Conservation (phyloP, 2,329 filamentous ascomycete species). For the Calycina marina region DNA sequence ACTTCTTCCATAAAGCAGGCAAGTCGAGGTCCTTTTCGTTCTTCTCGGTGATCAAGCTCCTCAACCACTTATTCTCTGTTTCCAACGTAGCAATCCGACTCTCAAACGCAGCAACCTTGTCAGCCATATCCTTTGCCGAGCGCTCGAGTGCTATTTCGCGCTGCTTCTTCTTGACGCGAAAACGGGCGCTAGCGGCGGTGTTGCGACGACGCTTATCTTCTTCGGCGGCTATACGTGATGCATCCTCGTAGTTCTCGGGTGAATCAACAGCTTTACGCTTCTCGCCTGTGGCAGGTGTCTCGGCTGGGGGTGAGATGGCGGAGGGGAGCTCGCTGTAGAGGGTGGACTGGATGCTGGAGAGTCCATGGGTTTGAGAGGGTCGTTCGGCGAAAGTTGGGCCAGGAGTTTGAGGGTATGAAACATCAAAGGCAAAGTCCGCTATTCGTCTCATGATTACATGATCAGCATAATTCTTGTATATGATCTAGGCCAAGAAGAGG, state of each 20-base stretch:
- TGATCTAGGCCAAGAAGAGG: slow-evolving; percentile 1
- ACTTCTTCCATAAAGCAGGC: slow-evolving; percentile 26
- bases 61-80: slow-evolving; percentile 71
- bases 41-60: slow-evolving; percentile 53
- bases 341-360: slow-evolving; percentile 12
- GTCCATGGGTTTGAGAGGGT: slow-evolving; percentile 4
- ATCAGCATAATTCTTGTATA: slow-evolving; percentile 17
- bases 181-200: slow-evolving; percentile 75
- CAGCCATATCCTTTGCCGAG: slow-evolving; percentile 68
- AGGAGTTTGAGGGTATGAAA: slow-evolving; percentile 6
- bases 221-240: slow-evolving; percentile 60
- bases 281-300: slow-evolving; percentile 16
- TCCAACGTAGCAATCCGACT: slow-evolving; percentile 62
- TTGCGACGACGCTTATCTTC: slow-evolving; percentile 85
- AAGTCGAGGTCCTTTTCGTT: slow-evolving; percentile 21
- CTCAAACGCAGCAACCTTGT: slow-evolving; percentile 63
- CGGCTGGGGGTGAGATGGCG: slow-evolving; percentile 15
- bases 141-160: slow-evolving; percentile 75
- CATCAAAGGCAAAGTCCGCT: slow-evolving; percentile 20
- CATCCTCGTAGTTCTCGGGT: slow-evolving; percentile 46
- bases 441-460: slow-evolving; percentile 13
- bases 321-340: slow-evolving; percentile 10
- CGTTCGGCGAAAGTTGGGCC: slow-evolving; percentile 10
- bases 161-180: slow-evolving; percentile 94
- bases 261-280: slow-evolving; percentile 21